Conservation (phyloP, 331 rosid genomes). For the Saraca asoca region DNA sequence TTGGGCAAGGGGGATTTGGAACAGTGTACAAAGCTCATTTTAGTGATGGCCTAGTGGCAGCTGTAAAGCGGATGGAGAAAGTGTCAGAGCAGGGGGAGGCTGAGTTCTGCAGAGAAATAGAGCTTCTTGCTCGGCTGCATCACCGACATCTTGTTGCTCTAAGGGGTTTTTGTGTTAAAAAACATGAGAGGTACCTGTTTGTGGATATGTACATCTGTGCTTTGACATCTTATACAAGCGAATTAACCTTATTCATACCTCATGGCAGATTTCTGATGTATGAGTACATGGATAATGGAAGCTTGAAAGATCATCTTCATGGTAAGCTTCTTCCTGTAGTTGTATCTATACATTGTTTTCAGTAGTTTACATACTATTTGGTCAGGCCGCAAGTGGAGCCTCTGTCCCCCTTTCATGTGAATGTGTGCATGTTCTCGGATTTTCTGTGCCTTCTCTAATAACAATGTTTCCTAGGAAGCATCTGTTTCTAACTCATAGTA, state of each 20-base stretch:
- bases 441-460: too few species aligned
- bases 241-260: constrained; percentile 38
- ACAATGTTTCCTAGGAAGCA: too few species aligned
- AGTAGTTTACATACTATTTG: background rate
- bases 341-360: constrained; percentile 34
- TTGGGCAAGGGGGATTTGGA: constrained; percentile 98
- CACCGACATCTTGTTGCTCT: constrained; percentile 96
- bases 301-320: constrained; percentile 99
- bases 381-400: too few species aligned
- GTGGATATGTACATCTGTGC: constrained; percentile 29
- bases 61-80: constrained; percentile 86
- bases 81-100: constrained; percentile 85
- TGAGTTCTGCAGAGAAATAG: constrained; percentile 90
- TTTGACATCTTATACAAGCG: constrained; percentile 23
- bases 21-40: constrained; percentile 87
- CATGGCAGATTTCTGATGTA: constrained; percentile 87
- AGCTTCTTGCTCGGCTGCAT: constrained; percentile 91
- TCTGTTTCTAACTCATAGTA: too few species aligned
- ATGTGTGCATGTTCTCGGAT: too few species aligned
- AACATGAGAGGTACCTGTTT: constrained; percentile 71
- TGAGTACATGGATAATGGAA: constrained; percentile 96
- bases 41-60: constrained; percentile 72
- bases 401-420: too few species aligned
- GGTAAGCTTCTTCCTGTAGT: constrained; percentile 53
- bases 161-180: constrained; percentile 78